Evolutionary conservation across 768 basidiomycete species (phyloP), one percentile per base, ranked within the genome.

Genomic region (Amyloporia xantha): DNA sequence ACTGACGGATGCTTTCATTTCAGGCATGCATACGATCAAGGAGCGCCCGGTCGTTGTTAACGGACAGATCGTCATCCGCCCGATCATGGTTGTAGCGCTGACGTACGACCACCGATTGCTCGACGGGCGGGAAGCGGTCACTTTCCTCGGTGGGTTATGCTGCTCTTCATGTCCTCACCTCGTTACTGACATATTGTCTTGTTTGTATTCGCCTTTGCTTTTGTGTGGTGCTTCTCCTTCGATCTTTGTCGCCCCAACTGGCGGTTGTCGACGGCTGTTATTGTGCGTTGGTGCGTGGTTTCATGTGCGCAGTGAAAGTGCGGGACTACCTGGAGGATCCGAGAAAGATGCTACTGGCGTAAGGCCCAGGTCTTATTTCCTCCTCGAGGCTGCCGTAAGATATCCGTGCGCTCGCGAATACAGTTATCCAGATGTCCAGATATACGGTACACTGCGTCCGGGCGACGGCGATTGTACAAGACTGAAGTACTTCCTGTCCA

Each of bases 251-350:
- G 38, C 9, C 19, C 10, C 38, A 6, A 9, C 20, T 21, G n/a
- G n/a, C n/a, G n/a, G 20, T 19, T 21, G 38, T 39, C 38, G 38
- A 39, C 20, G 38, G 38, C 9, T 19, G 38, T n/a, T 35, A 35
- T 43, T 24, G 41, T 41, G 5, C 24, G 7, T 15, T 6, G 19
- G 19, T 41, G 41, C 13, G 13, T 25, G 5, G 6, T 13, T 23
- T n/a, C n/a, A 9, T 24, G 5, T 26, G 41, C 21, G 23, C 55
- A 91, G 92, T 95, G 60, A 85, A 83, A 71, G 78, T 97, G 67
- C 89, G 89, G 65, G 87, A 96, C 66, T 93, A 94, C 68, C 77
- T 96, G 51, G 91, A 97, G 67, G 91, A 95, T 69, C 91, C 92
- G n/a, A 74, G 85, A 55, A 87, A 86, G 75, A 94, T 94, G 90